phyloP scores from a whole-genome alignment of 176 grass and related monocot species.

The Oryza meyeriana region DNA sequence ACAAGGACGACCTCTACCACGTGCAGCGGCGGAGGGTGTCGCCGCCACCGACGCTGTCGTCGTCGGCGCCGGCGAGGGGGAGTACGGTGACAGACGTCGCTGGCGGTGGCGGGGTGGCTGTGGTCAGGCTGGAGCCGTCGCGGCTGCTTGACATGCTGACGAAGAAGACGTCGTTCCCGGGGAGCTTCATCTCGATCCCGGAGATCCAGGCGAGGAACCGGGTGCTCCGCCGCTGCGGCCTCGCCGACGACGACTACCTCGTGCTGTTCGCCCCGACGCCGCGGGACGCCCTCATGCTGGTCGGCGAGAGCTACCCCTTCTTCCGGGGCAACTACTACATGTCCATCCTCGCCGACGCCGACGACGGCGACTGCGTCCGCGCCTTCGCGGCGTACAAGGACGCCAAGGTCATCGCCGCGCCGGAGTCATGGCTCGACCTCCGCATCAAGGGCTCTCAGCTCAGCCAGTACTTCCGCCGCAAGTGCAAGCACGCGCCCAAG shows the following conservation, averaged over 20 bases:
- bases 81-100: fast-evolving
- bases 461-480: constrained; percentile 78
- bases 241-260: constrained; percentile 65
- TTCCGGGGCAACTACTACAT: constrained; percentile 76
- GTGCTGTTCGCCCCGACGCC: constrained; percentile 58
- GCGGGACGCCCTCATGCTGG: constrained; percentile 57
- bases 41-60: background rate
- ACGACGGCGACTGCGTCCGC: constrained; percentile 37
- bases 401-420: constrained; percentile 53
- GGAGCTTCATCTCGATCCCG: constrained; percentile 69
- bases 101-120: background rate
- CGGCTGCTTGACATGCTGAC: constrained; percentile 62
- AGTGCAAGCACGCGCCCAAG: constrained; percentile 68
- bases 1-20: constrained; percentile 60
- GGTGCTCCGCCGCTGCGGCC: constrained; percentile 55
- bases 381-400: constrained; percentile 70
- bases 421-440: constrained; percentile 68
- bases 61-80: background rate
- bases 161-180: constrained; percentile 57
- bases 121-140: constrained; percentile 52
- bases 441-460: constrained; percentile 79
- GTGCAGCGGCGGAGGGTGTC: background rate
- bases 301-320: constrained; percentile 69
- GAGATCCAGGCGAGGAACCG: constrained; percentile 67
- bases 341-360: constrained; percentile 37